phyloP scores from a whole-genome alignment of 2,329 filamentous ascomycete genomes.

The Nectriaceae sp. region DNA sequence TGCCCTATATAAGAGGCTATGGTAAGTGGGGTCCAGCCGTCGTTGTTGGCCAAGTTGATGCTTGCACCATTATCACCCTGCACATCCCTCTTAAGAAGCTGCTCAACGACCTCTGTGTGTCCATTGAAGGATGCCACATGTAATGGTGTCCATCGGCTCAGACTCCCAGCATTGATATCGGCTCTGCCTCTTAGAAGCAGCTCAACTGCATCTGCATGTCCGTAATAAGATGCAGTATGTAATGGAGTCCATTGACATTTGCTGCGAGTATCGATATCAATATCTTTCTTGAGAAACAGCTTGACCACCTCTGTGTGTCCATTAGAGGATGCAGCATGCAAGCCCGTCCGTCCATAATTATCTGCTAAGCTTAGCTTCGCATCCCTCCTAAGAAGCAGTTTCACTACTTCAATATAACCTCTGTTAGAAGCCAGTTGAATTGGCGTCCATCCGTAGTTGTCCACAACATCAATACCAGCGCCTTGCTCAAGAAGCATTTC shows the following conservation, averaged over 20 bases:
- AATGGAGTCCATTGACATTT: background rate
- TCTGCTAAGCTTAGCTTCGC: background rate
- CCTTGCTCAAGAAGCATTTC: background rate
- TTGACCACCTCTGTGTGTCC: too few species aligned
- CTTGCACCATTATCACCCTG: too few species aligned
- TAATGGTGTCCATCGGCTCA: background rate
- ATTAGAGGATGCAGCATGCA: too few species aligned
- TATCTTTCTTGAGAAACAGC: constrained; percentile 9
- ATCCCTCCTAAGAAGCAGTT: background rate
- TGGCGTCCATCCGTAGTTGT: background rate
- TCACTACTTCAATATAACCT: background rate
- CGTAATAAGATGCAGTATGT: background rate
- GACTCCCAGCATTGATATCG: background rate
- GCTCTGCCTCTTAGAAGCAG: background rate
- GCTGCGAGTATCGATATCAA: background rate
- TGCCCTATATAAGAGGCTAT: background rate
- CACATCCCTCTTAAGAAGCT: background rate
- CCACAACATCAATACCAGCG: constrained; percentile 5
- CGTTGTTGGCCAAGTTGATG: background rate
- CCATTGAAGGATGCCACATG: background rate
- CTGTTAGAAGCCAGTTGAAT: too few species aligned
- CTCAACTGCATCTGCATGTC: background rate
- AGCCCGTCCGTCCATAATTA: too few species aligned
- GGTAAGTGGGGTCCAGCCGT: background rate
- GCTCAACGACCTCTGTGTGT: background rate